A percentile compares a stretch with the other conserved stretches of the same genome.
Evolutionary conservation across 2,329 filamentous ascomycete species (phyloP).

Genomic region (Coleophoma eucalyptorum): DNA sequence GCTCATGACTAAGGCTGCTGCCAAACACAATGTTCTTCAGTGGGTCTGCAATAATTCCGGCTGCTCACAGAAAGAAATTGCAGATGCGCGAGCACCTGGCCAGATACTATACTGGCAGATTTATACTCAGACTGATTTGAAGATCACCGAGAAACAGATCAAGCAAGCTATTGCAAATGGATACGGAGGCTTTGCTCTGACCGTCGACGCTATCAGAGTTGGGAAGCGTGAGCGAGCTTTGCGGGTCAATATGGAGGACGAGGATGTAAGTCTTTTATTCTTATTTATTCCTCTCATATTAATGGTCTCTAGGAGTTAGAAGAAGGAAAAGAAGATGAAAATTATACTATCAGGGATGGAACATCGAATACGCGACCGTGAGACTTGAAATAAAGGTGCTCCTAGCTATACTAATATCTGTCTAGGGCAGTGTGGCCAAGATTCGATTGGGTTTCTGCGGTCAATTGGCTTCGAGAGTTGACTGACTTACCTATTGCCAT

Average conservation of each 20-base stretch:
- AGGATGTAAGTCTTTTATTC: no score
- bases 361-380: no score
- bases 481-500: not conserved
- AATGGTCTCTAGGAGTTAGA: no score
- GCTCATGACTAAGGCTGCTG: constrained; percentile 5
- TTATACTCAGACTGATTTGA: not conserved
- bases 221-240: not conserved
- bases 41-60: constrained; percentile 5
- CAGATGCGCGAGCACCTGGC: not conserved
- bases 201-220: not conserved
- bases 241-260: not conserved
- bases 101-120: not conserved
- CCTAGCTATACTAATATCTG: not conserved
- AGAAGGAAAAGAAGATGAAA: not conserved
- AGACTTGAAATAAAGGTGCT: no score
- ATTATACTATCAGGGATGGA: no score
- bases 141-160: not conserved
- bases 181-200: not conserved
- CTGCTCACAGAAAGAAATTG: not conserved
- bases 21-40: constrained; percentile 5
- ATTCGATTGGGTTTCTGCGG: not conserved
- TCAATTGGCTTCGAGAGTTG: not conserved
- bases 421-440: not conserved
- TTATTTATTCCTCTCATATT: no score
- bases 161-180: not conserved